These are phyloP conservation scores for Umbilicus rupestris DNA, from an alignment of 164 flowering plant genomes.

Conservation along the genomic window DNA sequence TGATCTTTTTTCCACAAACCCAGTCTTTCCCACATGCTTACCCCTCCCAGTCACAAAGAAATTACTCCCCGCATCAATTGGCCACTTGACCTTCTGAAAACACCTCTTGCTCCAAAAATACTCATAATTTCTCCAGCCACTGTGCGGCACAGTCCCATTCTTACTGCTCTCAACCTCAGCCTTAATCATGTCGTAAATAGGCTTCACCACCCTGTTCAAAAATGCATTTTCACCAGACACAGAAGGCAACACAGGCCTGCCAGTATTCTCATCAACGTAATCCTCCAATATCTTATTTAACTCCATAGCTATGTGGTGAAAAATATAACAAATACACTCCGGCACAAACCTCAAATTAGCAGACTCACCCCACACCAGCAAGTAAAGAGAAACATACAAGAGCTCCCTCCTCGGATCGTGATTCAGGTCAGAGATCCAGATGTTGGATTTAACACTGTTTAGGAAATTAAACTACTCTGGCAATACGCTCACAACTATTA, in stretches of 20 bases:
- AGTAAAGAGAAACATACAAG: conserved; percentile 36
- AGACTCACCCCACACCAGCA: conserved; percentile 58
- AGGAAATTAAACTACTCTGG: too few species aligned
- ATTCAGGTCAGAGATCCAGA: conserved; percentile 44
- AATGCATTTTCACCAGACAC: conserved; percentile 46
- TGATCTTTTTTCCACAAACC: conserved; percentile 64
- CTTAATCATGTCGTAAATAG: conserved; percentile 39
- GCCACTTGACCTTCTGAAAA: conserved; percentile 52
- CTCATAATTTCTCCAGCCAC: conserved; percentile 59
- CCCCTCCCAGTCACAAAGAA: conserved; percentile 31
- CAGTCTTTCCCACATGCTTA: conserved; percentile 50
- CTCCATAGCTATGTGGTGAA: conserved; percentile 56
- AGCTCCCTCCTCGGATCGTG: conserved; percentile 39
- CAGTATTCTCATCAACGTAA: conserved; percentile 51
- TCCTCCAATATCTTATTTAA: conserved; percentile 45
- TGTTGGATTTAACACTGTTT: conserved; percentile 38
- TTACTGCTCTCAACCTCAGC: conserved; percentile 42
- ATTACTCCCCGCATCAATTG: conserved; percentile 39
- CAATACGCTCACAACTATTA: too few species aligned
- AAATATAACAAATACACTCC: conserved; percentile 48
- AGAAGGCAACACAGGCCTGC: conserved; percentile 40
- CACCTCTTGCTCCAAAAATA: conserved; percentile 63
- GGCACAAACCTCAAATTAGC: conserved; percentile 54
- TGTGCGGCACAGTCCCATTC: conserved; percentile 49
- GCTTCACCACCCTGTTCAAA: conserved; percentile 40